Evolutionary conservation across 1,139 yeast genomes (phyloP).

Genomic region (Geotrichum bryndzae): DNA sequence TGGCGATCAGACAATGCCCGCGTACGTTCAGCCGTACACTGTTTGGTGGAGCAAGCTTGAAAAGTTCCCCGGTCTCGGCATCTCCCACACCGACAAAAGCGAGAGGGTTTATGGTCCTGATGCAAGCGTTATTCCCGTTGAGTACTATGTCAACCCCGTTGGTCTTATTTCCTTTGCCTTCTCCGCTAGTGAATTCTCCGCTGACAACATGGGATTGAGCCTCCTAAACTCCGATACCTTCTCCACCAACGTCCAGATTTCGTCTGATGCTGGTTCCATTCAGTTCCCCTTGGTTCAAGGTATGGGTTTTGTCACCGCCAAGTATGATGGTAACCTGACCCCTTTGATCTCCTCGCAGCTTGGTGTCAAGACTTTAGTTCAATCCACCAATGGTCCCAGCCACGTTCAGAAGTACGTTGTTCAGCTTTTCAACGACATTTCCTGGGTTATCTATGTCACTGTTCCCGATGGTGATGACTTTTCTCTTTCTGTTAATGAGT

Average conservation of each 20-base stretch:
- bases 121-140: slow-evolving; percentile 30
- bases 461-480: slow-evolving; percentile 42
- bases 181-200: slow-evolving; percentile 32
- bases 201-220: slow-evolving; percentile 48
- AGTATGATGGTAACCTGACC: slow-evolving; percentile 52
- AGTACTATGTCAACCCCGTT: slow-evolving; percentile 37
- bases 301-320: slow-evolving; percentile 70
- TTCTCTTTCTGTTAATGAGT: slow-evolving; percentile 46
- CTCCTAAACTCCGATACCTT: slow-evolving; percentile 44
- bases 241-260: slow-evolving; percentile 45
- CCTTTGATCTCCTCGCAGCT: slow-evolving; percentile 50
- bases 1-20: slow-evolving; percentile 49
- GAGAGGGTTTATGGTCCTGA: slow-evolving; percentile 65
- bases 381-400: not conserved
- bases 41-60: slow-evolving; percentile 56
- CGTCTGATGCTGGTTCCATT: slow-evolving; percentile 21
- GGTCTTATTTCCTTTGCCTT: slow-evolving; percentile 36
- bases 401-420: slow-evolving; percentile 39
- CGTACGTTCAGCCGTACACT: slow-evolving; percentile 57
- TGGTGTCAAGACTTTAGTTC: slow-evolving; percentile 46
- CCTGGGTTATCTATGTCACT: slow-evolving; percentile 57
- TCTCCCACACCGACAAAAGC: slow-evolving; percentile 54
- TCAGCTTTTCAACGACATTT: slow-evolving; percentile 42
- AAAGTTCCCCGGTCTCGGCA: slow-evolving; percentile 59
- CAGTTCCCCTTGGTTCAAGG: slow-evolving; percentile 54